Base-by-base conservation (phyloP, 345 rosid species). In the Eucalyptus decipiens region DNA sequence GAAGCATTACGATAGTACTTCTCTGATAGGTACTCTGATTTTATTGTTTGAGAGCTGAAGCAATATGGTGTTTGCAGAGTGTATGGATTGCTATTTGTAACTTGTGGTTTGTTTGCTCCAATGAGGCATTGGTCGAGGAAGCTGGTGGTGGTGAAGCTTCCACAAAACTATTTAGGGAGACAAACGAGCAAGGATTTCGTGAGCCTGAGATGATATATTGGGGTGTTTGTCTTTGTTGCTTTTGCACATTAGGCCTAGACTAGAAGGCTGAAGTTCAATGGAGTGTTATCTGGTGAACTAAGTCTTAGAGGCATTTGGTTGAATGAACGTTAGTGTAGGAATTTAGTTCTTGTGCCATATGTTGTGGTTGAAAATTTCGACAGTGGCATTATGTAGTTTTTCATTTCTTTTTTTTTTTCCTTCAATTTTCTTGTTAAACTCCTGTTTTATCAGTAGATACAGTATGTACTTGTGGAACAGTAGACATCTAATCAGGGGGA, bases 141-240 rank as follows among this genome's bases (percentile, higher is more conserved):
- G 99, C 97, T 9, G 96, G 97, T 58, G 97, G 99, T 60, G 99
- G 98, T 86, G 94, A 92, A 93, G 89, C 89, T 87, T 93, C 96
- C 4, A 95, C 93, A 89, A 91, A 94, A 91, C 88, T 92, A 91
- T 91, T 93, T 5, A 93, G 90, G 92, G 96, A 95, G 91, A 93
- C 92, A 85, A 98, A 96, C 91, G 96, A 93, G 92, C 92, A 94
- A 90, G 94, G 95, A 87, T 96, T 95, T 91, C 90, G 56, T 30
- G 94, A 93, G 54, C 92, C 97, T 60, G 99, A 96, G 98, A 98
- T 96, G 91, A 92, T 16, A 24, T 54, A 87, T n/a, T 34, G 26
- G 49, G 42, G 51, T 43, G 9, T 80, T 86, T 42, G 51, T 76
- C 80, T 86, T 12, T 86, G 45, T 88, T 87, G 43, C 17, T 69